These are phyloP conservation scores for Striga hermonthica DNA, from an alignment of 305 asterid genomes.

Conservation along the genomic window DNA sequence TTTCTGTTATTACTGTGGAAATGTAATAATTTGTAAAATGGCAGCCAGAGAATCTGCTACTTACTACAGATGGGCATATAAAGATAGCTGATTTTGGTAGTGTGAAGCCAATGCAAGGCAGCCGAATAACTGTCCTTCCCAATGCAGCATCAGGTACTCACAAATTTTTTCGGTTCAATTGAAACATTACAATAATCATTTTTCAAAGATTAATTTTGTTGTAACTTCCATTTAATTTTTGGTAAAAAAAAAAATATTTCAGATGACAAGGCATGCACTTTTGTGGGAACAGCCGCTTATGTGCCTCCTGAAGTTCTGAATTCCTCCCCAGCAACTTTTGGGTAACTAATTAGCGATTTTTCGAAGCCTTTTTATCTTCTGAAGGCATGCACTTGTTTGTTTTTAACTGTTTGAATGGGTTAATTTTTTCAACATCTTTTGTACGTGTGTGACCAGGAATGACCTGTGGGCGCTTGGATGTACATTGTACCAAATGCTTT, in stretches of 20 bases:
- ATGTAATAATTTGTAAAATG: slow-evolving; percentile 41
- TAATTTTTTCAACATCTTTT: slow-evolving; percentile 11
- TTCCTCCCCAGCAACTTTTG: slow-evolving; percentile 85
- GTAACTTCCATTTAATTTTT: neutral
- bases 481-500: slow-evolving; percentile 95
- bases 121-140: slow-evolving; percentile 94
- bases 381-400: neutral
- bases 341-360: slow-evolving; percentile 27
- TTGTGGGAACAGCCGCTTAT: slow-evolving; percentile 99
- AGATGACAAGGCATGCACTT: slow-evolving; percentile 99
- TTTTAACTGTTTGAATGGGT: neutral
- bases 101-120: slow-evolving; percentile 96
- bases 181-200: neutral
- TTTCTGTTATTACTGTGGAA: slow-evolving; percentile 14
- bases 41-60: slow-evolving; percentile 98
- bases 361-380: neutral
- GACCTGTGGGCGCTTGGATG: slow-evolving; percentile 99
- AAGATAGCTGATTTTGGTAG: slow-evolving; percentile 98
- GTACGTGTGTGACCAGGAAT: slow-evolving; percentile 50
- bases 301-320: slow-evolving; percentile 98
- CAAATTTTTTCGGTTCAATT: neutral
- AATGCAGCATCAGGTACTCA: slow-evolving; percentile 87
- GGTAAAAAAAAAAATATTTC: slow-evolving; percentile 26
- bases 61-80: slow-evolving; percentile 87
- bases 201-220: neutral